A percentile compares a stretch with the other conserved stretches of the same genome.
These are phyloP conservation scores for Toxicodendron radicans DNA, from an alignment of 345 rosid genomes.

Conservation along the genomic window DNA sequence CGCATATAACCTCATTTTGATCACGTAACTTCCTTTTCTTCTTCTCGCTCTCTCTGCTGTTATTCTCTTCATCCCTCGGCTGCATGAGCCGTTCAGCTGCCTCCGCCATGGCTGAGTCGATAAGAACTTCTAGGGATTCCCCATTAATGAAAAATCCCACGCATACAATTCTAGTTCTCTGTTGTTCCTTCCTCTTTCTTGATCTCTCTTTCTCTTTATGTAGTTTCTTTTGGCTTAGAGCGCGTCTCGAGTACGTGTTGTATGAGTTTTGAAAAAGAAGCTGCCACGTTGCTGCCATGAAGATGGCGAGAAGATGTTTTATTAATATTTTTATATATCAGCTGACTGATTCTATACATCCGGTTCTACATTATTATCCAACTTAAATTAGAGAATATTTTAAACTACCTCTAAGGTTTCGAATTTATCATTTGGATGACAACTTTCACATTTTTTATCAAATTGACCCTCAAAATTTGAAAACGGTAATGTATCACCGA, in stretches of 20 bases:
- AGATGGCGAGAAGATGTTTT: slow-evolving; percentile 16
- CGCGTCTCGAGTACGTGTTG: slow-evolving; percentile 24
- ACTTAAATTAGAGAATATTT: too few species aligned
- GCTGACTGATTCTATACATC: neutral
- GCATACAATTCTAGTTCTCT: neutral
- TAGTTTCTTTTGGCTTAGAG: slow-evolving; percentile 8
- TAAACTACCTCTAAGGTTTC: too few species aligned
- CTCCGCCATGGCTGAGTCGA: slow-evolving; percentile 35
- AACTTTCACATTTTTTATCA: too few species aligned
- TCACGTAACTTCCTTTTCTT: neutral
- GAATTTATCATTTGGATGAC: too few species aligned
- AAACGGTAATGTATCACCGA: too few species aligned
- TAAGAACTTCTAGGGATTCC: neutral
- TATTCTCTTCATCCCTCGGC: slow-evolving; percentile 43
- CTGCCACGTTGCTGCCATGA: slow-evolving; percentile 32
- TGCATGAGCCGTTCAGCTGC: slow-evolving; percentile 44
- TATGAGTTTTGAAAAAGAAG: slow-evolving; percentile 15
- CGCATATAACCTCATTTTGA: slow-evolving; percentile 23
- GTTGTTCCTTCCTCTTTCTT: too few species aligned
- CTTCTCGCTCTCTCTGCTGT: neutral
- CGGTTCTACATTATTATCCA: neutral
- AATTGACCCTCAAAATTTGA: too few species aligned
- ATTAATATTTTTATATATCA: neutral
- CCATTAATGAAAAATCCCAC: neutral
- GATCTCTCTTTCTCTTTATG: neutral